These are phyloP conservation scores for Leccinum subfulvum DNA, from an alignment of 1,284 basidiomycete genomes.

Conservation along the genomic window DNA sequence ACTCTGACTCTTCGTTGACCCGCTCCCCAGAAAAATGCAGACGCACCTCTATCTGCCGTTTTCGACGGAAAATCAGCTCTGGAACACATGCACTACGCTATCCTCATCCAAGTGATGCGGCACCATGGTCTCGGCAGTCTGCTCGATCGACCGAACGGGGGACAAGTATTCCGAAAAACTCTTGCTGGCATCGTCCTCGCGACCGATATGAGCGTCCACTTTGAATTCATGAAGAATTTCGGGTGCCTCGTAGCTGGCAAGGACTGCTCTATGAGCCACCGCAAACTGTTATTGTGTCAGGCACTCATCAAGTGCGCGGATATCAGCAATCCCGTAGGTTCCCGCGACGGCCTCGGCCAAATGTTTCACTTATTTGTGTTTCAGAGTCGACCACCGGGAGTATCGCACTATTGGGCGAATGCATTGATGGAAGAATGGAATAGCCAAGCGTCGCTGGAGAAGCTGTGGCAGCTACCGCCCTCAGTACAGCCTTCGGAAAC, in stretches of 20 bases:
- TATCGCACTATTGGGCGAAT: conserved; percentile 88
- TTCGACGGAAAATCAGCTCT: conserved; percentile 88
- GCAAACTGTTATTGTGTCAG: conserved; percentile 80
- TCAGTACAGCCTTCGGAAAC: conserved; percentile 65
- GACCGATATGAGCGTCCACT: conserved; percentile 92
- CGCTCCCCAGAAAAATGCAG: conserved; percentile 78
- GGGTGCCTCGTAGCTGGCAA: conserved; percentile 43
- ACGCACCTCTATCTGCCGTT: conserved; percentile 81
- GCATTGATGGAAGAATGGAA: conserved; percentile 89
- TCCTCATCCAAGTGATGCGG: conserved; percentile 80
- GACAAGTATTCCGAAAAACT: conserved; percentile 65
- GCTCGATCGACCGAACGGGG: conserved; percentile 51
- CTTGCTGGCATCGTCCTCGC: conserved; percentile 81
- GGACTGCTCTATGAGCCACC: conserved; percentile 40
- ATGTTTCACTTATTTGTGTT: conserved; percentile 15
- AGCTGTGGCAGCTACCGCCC: conserved; percentile 72
- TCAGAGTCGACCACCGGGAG: conserved; percentile 86
- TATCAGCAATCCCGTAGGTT: conserved; percentile 90
- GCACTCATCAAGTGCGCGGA: conserved; percentile 94
- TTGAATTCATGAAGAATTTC: conserved; percentile 78
- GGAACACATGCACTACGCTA: conserved; percentile 89
- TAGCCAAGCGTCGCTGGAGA: conserved; percentile 80
- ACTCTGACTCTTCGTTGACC: conserved; percentile 11
- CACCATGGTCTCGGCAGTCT: conserved; percentile 74
- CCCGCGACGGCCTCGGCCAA: conserved; percentile 6